Evolutionary conservation across 495 filamentous ascomycete species (phyloP), one percentile per base, ranked within the genome.

Genomic region (Penicillium parvum): DNA sequence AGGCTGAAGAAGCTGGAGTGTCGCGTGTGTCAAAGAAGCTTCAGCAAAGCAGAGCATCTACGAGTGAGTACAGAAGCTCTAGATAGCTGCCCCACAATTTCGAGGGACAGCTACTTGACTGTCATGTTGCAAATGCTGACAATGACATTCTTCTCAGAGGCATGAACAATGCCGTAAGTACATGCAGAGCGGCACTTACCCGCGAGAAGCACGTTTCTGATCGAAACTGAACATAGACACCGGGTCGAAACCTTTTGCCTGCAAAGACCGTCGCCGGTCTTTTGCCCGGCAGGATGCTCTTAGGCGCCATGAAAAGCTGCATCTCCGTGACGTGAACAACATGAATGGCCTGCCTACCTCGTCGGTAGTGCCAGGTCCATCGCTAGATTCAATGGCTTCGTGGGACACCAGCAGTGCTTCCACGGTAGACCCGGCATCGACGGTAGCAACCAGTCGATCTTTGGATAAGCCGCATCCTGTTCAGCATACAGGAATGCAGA

Each of bases 261-360:
- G 70, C 48, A 66, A 65, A 50, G 55, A 65, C 32, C 72, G 70
- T 41, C 47, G 58, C 15, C 57, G 71, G 17, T 63, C 69, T 0
- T 74, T 74, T 52, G 66, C 68, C 9, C 57, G 71, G 15, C 68
- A 73, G 40, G 71, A 74, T 57, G 69, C 71, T 12, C 66, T 74
- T 16, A 65, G 60, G 19, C 66, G 71, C 9, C 71, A 74, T 61
- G 66, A 72, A 50, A 73, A 66, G 45, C 51, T 74, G 33, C 71
- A 74, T 41, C 42, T 47, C 14, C 68, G 69, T 17, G 58, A 60
- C 37, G 41, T 58, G 23, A 38, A 47, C 28, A 36, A 56, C 25
- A 62, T 65, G 15, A 35, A 60, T 43, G 52, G 37, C 14, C 54
- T 48, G 9, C 36, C 49, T 7, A 39, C 57, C 5, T 18, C 46